Evolutionary conservation across 192 early-diverging fungal genomes (phyloP).

Genomic region (Backusella circina): DNA sequence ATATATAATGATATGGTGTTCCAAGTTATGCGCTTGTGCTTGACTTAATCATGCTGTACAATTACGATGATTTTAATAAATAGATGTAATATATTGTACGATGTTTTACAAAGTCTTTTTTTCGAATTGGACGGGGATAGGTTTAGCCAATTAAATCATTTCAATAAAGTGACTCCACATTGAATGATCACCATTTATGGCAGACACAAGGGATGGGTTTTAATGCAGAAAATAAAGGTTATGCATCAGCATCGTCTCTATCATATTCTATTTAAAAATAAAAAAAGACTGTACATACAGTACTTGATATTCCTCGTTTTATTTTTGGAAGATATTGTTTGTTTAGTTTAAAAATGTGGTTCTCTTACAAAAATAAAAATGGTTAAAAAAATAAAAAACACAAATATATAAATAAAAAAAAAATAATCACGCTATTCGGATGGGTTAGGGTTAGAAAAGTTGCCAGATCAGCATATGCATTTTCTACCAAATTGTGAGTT

Average conservation of each 20-base stretch:
- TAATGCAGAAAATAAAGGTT: neutral
- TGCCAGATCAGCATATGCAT: neutral
- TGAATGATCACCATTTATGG: no score
- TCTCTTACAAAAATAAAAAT: neutral
- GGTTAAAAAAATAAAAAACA: neutral
- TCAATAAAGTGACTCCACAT: neutral
- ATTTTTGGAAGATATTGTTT: neutral
- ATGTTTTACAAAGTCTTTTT: neutral
- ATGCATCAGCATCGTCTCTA: neutral
- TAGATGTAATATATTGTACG: neutral
- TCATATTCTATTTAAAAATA: neutral
- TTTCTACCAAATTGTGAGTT: neutral
- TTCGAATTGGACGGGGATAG: neutral
- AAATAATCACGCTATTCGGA: slow-evolving; percentile 1
- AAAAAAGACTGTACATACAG: neutral
- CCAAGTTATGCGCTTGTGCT: neutral
- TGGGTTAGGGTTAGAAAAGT: neutral
- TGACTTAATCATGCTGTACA: neutral
- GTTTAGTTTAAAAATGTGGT: neutral
- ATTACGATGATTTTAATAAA: neutral
- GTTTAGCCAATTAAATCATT: neutral
- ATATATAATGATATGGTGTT: neutral
- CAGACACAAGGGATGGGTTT: neutral
- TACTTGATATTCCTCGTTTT: neutral
- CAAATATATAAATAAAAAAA: neutral